Base-by-base conservation (phyloP, 495 filamentous ascomycete genomes). In the Podospora tetraspora region DNA sequence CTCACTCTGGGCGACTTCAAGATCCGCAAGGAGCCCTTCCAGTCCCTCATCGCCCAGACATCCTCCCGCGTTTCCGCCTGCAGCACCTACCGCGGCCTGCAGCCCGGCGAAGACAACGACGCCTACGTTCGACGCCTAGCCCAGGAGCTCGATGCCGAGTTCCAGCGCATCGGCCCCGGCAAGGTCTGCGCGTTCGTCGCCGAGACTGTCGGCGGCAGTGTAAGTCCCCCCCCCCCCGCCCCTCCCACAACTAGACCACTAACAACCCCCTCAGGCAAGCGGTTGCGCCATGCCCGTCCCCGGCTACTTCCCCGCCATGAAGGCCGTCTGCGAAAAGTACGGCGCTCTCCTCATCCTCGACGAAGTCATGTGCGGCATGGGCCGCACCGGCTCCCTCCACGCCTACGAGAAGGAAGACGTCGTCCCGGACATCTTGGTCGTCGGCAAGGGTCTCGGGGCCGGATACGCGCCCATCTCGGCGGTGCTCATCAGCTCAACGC, bases 351-450 rank as follows among this genome's bases (percentile, higher is more conserved):
- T 92, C 30, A 87, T 92, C 59, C 76, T 91, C 10, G 90, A 92
- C 66, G 90, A 93, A 66, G 84, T 92, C 56, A 92, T 93, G 89
- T 86, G 88, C 71, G 90, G 89, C 0, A 90, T 90, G 84, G 89
- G 89, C 6, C 83, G 87, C 5, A 83, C 81, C 23, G 89, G 89
- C 1, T 87, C 85, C 3, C 72, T 89, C 2, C 85, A 88, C 63
- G 87, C 85, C 8, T 91, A 87, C 85, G 80, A 90, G 66, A 81
- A 84, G 52, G 88, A 90, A 74, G 76, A 72, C 5, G 70, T 79
- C 25, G 52, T 68, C 24, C 78, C 78, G 3, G 89, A 91, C 72
- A 82, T 91, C 32, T 83, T 88, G 66, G 65, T 62, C 30, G 43
- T 90, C 13, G 89, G 84, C 0, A 91, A 91, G 72, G 87, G 86